These are phyloP conservation scores for Corylus heterophylla DNA, from an alignment of 306 rosid genomes.

Conservation along the genomic window DNA sequence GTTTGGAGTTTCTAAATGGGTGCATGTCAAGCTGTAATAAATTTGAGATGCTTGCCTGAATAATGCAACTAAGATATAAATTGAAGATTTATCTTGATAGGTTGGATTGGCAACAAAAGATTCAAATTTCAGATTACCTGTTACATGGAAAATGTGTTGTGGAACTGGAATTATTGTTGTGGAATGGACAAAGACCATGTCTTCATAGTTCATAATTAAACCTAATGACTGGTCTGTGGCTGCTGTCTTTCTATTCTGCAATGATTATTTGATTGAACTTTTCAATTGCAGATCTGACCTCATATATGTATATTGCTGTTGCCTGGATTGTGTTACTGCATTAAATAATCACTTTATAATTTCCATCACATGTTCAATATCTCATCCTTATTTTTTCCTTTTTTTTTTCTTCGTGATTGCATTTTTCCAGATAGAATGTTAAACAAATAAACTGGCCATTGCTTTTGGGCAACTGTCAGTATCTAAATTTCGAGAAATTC, in stretches of 20 bases:
- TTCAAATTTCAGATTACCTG: background rate
- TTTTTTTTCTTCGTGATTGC: slow-evolving; percentile 32
- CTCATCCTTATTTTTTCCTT: slow-evolving; percentile 52
- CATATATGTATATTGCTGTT: background rate
- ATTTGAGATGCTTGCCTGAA: background rate
- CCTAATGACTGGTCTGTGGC: background rate
- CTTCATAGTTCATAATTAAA: background rate
- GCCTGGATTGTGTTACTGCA: slow-evolving; percentile 6
- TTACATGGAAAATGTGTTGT: background rate
- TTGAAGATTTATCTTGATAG: slow-evolving; percentile 4
- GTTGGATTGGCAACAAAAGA: background rate
- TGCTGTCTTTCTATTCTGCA: background rate
- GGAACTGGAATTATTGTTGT: background rate
- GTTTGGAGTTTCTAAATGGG: background rate
- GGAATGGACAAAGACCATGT: background rate
- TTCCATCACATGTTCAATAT: slow-evolving; percentile 32
- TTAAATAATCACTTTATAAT: slow-evolving; percentile 17
- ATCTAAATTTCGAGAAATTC: slow-evolving; percentile 47
- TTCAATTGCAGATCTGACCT: background rate
- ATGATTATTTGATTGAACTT: background rate
- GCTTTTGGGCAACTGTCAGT: slow-evolving; percentile 39
- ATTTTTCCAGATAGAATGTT: slow-evolving; percentile 51
- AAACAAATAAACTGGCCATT: slow-evolving; percentile 52
- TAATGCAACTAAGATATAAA: slow-evolving; percentile 6
- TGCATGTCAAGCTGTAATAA: background rate